Conservation (phyloP, 1,139 yeast genomes). For the Lodderomyces oxycetoniae region DNA sequence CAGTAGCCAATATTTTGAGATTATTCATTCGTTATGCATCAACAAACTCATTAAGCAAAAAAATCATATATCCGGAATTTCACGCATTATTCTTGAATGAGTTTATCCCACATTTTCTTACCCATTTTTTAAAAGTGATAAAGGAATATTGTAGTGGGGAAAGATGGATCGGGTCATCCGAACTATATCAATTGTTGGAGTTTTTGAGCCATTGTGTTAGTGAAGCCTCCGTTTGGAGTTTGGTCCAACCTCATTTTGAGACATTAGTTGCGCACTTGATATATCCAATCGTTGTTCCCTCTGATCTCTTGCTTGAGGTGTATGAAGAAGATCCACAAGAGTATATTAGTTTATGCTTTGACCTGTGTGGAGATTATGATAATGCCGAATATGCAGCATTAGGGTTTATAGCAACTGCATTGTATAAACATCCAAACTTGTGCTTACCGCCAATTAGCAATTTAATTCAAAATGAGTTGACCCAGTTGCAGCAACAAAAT, state of each 20-base stretch:
- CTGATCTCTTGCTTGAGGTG: conserved; percentile 62
- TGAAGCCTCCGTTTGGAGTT: conserved; percentile 64
- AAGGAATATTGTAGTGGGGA: conserved; percentile 66
- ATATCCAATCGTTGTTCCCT: conserved; percentile 74
- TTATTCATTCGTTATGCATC: conserved; percentile 68
- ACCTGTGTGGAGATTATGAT: conserved; percentile 53
- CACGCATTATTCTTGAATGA: conserved; percentile 43
- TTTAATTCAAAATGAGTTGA: conserved; percentile 58
- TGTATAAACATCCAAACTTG: conserved; percentile 57
- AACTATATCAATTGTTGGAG: conserved; percentile 61
- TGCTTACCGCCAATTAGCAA: conserved; percentile 62
- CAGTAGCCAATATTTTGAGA: conserved; percentile 72
- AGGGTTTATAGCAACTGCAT: conserved; percentile 58
- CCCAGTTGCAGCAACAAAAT: conserved; percentile 32
- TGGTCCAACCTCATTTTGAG: conserved; percentile 66
- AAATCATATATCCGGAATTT: conserved; percentile 50
- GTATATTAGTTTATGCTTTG: conserved; percentile 76
- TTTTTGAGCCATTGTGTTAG: conserved; percentile 69
- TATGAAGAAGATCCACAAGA: conserved; percentile 91
- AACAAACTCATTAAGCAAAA: conserved; percentile 43
- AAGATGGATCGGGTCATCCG: conserved; percentile 67
- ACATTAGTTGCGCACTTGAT: conserved; percentile 66
- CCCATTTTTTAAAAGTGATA: conserved; percentile 58
- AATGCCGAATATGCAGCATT: conserved; percentile 70
- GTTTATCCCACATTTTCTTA: conserved; percentile 71